Evolutionary conservation across 1,284 basidiomycete genomes (phyloP).

Genomic region (Blastosporella zonata): DNA sequence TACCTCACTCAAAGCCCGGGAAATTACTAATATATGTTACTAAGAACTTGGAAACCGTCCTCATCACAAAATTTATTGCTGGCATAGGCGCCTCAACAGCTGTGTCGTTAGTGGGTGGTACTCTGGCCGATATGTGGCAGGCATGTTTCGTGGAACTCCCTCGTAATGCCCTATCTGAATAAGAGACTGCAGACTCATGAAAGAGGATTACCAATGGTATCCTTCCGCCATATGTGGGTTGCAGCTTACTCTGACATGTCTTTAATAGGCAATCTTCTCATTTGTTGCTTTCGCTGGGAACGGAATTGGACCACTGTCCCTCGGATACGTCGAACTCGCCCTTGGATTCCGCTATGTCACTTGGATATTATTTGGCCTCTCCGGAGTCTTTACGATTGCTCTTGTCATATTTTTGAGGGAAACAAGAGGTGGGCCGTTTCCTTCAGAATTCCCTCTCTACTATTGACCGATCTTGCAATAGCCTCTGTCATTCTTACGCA

Average conservation of each 20-base stretch:
- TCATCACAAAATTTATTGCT: slow-evolving; percentile 1
- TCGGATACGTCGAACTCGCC: background rate
- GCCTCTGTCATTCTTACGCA: slow-evolving; percentile 4
- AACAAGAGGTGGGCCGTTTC: background rate
- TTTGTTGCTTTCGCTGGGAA: slow-evolving; percentile 4
- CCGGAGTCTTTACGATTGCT: slow-evolving; percentile 1
- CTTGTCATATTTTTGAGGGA: background rate
- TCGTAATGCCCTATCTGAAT: background rate
- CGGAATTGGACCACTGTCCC: background rate
- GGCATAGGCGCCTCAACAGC: slow-evolving; percentile 4
- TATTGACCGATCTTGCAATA: background rate
- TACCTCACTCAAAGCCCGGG: too few relatives aligned
- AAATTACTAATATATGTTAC: background rate
- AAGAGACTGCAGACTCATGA: background rate
- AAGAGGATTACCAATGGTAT: slow-evolving; percentile 2
- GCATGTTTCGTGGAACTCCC: background rate
- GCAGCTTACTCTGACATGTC: background rate
- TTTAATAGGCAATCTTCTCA: background rate
- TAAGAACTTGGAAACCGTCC: slow-evolving; percentile 3
- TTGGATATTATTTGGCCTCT: slow-evolving; percentile 6
- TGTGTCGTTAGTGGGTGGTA: slow-evolving; percentile 1
- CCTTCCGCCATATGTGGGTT: background rate
- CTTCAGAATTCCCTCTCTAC: background rate
- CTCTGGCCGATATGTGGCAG: slow-evolving; percentile 4
- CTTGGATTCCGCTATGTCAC: slow-evolving; percentile 1